Percentiles rank a stretch among this genome's conserved stretches.
Evolutionary conservation across 768 basidiomycete species (phyloP).

Genomic region (Pisolithus tinctorius): DNA sequence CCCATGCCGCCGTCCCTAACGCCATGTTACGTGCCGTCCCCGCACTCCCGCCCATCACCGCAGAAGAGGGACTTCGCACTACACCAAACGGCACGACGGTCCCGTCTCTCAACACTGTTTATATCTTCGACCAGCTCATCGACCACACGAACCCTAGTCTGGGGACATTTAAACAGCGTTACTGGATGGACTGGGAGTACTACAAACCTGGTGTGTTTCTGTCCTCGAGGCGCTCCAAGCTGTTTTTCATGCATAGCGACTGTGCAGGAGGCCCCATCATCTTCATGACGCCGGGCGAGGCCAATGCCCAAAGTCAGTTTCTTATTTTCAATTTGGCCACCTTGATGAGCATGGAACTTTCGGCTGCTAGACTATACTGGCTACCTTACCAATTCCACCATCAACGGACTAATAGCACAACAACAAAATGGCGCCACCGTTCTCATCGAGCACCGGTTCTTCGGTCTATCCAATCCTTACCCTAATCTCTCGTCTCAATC

Average conservation of each 20-base stretch:
- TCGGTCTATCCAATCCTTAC: slow-evolving; percentile 67
- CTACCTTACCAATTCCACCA: slow-evolving; percentile 60
- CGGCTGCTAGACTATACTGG: slow-evolving; percentile 23
- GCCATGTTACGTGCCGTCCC: slow-evolving; percentile 17
- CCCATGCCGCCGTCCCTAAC: slow-evolving; percentile 14
- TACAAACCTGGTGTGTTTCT: slow-evolving; percentile 41
- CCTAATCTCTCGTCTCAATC: slow-evolving; percentile 53
- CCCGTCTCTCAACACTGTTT: slow-evolving; percentile 22
- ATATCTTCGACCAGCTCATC: slow-evolving; percentile 27
- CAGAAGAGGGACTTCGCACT: slow-evolving; percentile 4
- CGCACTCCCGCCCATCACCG: slow-evolving; percentile 9
- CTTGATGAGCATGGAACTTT: not conserved
- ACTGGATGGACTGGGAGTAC: slow-evolving; percentile 63
- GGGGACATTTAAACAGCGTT: slow-evolving; percentile 75
- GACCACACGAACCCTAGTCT: slow-evolving; percentile 49
- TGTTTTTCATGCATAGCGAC: not conserved
- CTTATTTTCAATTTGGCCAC: too few relatives aligned
- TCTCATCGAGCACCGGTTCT: slow-evolving; percentile 69
- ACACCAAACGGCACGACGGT: slow-evolving; percentile 19
- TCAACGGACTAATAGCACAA: slow-evolving; percentile 60
- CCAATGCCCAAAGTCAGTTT: slow-evolving; percentile 37
- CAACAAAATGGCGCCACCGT: slow-evolving; percentile 58
- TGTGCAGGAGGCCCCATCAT: slow-evolving; percentile 20
- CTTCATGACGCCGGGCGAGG: slow-evolving; percentile 54
- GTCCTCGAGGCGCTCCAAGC: too few relatives aligned